Conservation (phyloP, 371 early-diverging fungal genomes). For the Mucor irregularis region DNA sequence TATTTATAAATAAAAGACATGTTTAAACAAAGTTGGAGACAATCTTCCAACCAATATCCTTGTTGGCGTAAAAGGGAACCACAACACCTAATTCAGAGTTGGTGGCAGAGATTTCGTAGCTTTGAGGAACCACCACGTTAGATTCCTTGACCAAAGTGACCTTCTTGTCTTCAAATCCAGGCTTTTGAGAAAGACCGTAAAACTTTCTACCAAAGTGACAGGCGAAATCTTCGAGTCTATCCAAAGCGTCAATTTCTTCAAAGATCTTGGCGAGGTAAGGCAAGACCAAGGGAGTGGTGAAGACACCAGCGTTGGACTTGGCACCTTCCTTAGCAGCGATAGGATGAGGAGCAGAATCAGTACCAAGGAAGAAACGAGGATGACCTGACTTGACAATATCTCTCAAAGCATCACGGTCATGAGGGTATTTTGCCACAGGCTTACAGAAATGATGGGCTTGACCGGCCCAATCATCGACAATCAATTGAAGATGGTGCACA, state of each 20-base stretch:
- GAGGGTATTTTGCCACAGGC: conserved; percentile 96
- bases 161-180: conserved; percentile 49
- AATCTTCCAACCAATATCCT: conserved; percentile 73
- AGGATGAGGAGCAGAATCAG: conserved; percentile 97
- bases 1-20: conserved; percentile 15
- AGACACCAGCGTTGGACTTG: conserved; percentile 89
- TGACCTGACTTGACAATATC: conserved; percentile 82
- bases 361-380: conserved; percentile 95
- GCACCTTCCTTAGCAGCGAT: conserved; percentile 84
- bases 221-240: conserved; percentile 78
- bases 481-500: conserved; percentile 89
- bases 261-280: conserved; percentile 89
- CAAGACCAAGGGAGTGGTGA: conserved; percentile 82
- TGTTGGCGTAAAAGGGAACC: conserved; percentile 88
- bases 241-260: conserved; percentile 83
- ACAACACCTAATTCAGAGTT: conserved; percentile 64
- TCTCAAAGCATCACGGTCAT: conserved; percentile 89
- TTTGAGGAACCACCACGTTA: conserved; percentile 55
- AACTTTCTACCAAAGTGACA: conserved; percentile 84
- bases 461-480: conserved; percentile 97
- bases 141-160: conserved; percentile 58
- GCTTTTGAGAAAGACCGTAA: conserved; percentile 68
- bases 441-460: conserved; percentile 96
- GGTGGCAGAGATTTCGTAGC: conserved; percentile 50
- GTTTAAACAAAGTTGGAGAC: conserved; percentile 38